Evolutionary conservation across 2,329 filamentous ascomycete genomes (phyloP).

Genomic region (Podosphaera xanthii): DNA sequence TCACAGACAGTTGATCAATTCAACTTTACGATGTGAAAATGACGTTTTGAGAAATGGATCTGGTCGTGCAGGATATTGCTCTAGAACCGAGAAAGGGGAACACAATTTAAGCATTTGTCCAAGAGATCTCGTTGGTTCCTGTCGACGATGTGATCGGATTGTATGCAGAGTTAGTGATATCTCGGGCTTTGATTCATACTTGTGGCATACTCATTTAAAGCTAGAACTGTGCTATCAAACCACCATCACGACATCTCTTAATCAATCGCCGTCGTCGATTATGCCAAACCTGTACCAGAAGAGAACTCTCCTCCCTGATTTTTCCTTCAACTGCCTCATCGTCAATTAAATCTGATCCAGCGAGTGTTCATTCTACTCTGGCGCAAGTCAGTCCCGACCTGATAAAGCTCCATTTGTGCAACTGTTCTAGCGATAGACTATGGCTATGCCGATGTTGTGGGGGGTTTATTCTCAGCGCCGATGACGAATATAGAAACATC

Average conservation of each 20-base stretch:
- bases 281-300: constrained; percentile 51
- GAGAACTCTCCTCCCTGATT: constrained; percentile 36
- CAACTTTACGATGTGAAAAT: constrained; percentile 61
- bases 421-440: constrained; percentile 28
- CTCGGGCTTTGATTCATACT: constrained; percentile 26
- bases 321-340: constrained; percentile 17
- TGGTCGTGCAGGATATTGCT: constrained; percentile 33
- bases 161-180: constrained; percentile 57
- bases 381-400: constrained; percentile 26
- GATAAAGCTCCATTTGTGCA: constrained; percentile 11
- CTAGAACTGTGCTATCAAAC: constrained; percentile 78
- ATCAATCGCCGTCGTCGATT: constrained; percentile 60
- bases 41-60: constrained; percentile 34
- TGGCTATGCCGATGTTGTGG: constrained; percentile 81
- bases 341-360: constrained; percentile 10
- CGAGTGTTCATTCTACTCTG: constrained; percentile 8
- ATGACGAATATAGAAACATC: constrained; percentile 38
- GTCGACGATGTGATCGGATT: constrained; percentile 51
- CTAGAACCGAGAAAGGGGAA: constrained; percentile 34
- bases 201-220: constrained; percentile 1
- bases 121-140: constrained; percentile 66
- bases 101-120: constrained; percentile 37
- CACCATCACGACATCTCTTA: constrained; percentile 42
- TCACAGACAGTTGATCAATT: constrained; percentile 45
- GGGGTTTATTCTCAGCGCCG: constrained; percentile 37